Evolutionary conservation across 495 filamentous ascomycete genomes (phyloP).

Genomic region (Saxophila tyrrhenica): DNA sequence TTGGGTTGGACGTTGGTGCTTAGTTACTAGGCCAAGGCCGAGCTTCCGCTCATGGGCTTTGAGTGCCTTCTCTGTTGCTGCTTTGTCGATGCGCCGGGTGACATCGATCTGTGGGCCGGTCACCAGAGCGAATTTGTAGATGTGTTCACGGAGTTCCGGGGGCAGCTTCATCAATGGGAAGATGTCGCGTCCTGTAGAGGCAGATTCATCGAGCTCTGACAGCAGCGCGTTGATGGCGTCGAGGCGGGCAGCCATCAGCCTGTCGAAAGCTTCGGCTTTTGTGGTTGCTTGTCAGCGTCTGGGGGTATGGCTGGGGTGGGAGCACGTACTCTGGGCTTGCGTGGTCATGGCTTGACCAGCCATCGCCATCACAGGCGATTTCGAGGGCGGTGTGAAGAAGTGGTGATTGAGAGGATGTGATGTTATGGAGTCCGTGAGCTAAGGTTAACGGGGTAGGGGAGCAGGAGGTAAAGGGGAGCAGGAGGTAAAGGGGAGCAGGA

Average conservation of each 20-base stretch:
- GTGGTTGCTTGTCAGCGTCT: background rate
- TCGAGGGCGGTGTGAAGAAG: background rate
- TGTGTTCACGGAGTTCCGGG: background rate
- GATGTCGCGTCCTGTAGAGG: background rate
- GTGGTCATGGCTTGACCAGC: background rate
- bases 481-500: no score
- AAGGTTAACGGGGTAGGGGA: no score
- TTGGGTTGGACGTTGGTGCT: no score
- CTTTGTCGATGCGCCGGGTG: background rate
- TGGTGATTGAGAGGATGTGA: no score
- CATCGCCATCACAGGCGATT: no score
- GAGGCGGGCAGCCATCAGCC: background rate
- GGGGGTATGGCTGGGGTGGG: background rate
- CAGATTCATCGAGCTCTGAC: background rate
- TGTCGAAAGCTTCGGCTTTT: background rate
- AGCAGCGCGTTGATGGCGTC: background rate
- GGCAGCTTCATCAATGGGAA: conserved; percentile 2
- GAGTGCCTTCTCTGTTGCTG: background rate
- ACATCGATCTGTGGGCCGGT: background rate
- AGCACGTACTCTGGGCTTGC: background rate
- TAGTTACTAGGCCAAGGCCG: background rate
- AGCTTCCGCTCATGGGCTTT: background rate
- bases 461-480: no score
- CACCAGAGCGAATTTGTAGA: background rate
- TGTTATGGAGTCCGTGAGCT: no score